Percentiles rank a stretch among this genome's conserved stretches.
phyloP scores from a whole-genome alignment of 495 filamentous ascomycete species.

The Hypoxylon cercidicola region DNA sequence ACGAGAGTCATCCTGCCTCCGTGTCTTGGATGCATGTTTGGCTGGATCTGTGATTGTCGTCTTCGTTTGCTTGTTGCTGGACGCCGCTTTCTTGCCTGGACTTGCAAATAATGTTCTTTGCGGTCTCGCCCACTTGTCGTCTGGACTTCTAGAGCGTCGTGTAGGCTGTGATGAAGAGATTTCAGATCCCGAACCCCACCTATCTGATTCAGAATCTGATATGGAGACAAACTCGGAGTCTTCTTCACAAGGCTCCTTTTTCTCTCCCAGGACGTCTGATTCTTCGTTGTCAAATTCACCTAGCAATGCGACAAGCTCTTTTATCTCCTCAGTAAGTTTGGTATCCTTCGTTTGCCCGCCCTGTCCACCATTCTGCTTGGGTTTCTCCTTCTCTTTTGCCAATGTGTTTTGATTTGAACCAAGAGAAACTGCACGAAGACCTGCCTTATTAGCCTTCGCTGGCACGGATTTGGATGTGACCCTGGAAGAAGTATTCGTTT shows the following conservation, averaged over 20 bases:
- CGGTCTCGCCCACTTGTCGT: slow-evolving; percentile 24
- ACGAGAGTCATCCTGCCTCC: neutral
- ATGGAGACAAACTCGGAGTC: slow-evolving; percentile 36
- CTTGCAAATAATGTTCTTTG: slow-evolving; percentile 32
- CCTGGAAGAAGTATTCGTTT: slow-evolving; percentile 1
- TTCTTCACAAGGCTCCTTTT: slow-evolving; percentile 14
- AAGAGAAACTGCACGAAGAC: neutral
- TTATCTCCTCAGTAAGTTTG: neutral
- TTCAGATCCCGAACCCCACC: slow-evolving; percentile 40
- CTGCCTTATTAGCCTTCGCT: slow-evolving; percentile 4
- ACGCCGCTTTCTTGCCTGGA: slow-evolving; percentile 25
- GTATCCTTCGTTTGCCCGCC: neutral
- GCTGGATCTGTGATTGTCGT: slow-evolving; percentile 19
- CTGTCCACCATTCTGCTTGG: neutral
- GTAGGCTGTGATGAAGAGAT: slow-evolving; percentile 20
- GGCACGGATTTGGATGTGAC: slow-evolving; percentile 9
- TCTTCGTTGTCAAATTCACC: slow-evolving; percentile 17
- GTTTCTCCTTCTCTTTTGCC: slow-evolving; percentile 4
- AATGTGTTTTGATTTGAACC: neutral
- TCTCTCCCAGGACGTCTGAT: slow-evolving; percentile 9
- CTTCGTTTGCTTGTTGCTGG: slow-evolving; percentile 17
- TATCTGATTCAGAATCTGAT: slow-evolving; percentile 31
- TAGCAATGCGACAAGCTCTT: neutral
- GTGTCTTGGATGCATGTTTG: slow-evolving; percentile 25
- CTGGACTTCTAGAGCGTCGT: slow-evolving; percentile 31